Conservation (phyloP, 2,329 filamentous ascomycete species). For the Epichloe sp. region DNA sequence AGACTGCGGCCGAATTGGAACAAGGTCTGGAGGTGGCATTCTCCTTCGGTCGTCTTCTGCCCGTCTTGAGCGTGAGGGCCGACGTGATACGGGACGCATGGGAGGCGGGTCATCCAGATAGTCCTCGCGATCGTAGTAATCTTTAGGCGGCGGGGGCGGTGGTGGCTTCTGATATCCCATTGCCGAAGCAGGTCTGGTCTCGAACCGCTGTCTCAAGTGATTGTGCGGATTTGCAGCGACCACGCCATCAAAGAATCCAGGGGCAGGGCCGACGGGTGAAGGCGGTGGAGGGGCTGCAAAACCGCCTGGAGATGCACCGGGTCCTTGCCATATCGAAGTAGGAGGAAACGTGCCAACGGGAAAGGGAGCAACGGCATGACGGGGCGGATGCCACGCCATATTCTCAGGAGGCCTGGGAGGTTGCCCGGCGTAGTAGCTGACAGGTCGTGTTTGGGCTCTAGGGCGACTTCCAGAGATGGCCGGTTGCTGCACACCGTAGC, state of each 20-base stretch:
- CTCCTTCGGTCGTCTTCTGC: conserved; percentile 30
- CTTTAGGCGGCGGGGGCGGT: conserved; percentile 5
- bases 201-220: conserved; percentile 22
- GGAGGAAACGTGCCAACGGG: conserved; percentile 20
- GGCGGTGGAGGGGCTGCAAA: conserved; percentile 14
- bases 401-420: conserved; percentile 12
- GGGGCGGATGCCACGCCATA: conserved; percentile 16
- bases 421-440: conserved; percentile 24
- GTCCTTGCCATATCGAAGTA: conserved; percentile 13
- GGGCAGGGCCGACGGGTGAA: conserved; percentile 14
- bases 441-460: conserved; percentile 20
- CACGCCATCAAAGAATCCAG: conserved; percentile 18
- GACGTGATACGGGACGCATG: conserved; percentile 22
- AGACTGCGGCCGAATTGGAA: conserved; percentile 23
- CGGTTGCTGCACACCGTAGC: conserved; percentile 22
- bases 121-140: conserved; percentile 24
- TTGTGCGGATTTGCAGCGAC: conserved; percentile 11
- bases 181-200: conserved; percentile 23
- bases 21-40: conserved; percentile 34
- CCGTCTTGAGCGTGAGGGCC: conserved; percentile 29
- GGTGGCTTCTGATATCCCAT: conserved; percentile 23
- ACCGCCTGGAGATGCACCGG: conserved; percentile 14
- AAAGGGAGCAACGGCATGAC: conserved; percentile 11
- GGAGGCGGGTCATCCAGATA: conserved; percentile 27
- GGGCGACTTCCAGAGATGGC: conserved; percentile 18